Percentiles rank a stretch among this genome's conserved stretches.
Conservation (phyloP, 805 yeast species). For the Candida easanensis region DNA sequence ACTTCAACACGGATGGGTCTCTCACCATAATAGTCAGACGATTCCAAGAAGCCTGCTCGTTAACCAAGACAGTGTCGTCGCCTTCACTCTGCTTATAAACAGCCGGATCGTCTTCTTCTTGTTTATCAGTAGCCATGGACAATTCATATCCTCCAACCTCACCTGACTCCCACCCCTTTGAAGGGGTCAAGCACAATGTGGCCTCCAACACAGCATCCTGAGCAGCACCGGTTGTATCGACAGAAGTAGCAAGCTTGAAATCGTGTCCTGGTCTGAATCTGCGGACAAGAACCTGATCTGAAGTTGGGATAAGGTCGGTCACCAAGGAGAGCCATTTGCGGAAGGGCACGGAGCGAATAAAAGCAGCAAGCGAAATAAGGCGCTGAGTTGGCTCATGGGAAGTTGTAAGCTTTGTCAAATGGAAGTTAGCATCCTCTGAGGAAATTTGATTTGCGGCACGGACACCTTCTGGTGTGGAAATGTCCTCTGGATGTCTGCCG, state of each 20-base stretch:
- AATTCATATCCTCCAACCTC: constrained; percentile 94
- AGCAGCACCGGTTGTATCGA: constrained; percentile 26
- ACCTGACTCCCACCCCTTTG: constrained; percentile 82
- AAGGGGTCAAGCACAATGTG: constrained; percentile 78
- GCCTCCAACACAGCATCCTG: constrained; percentile 62
- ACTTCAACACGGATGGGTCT: constrained; percentile 84
- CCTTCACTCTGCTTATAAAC: constrained; percentile 56
- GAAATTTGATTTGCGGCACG: constrained; percentile 34
- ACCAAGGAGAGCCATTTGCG: constrained; percentile 64
- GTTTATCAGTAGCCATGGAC: constrained; percentile 60
- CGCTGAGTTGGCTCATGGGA: constrained; percentile 32
- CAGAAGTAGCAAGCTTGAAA: constrained; percentile 81
- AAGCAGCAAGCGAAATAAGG: constrained; percentile 51
- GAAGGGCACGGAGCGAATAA: constrained; percentile 62
- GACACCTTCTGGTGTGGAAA: constrained; percentile 29
- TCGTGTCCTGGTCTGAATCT: constrained; percentile 95
- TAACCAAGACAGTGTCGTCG: constrained; percentile 74
- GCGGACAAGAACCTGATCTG: constrained; percentile 70
- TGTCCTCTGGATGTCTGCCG: constrained; percentile 43
- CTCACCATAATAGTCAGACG: constrained; percentile 71
- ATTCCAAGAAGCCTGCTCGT: constrained; percentile 84
- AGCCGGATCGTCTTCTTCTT: constrained; percentile 79
- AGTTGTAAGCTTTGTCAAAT: constrained; percentile 26
- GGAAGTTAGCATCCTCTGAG: constrained; percentile 58
- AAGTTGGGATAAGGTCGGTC: constrained; percentile 59